A percentile compares a stretch with the other conserved stretches of the same genome.
These are phyloP conservation scores for Picocystis sp. DNA, from an alignment of 163 green algal genomes.

Conservation along the genomic window DNA sequence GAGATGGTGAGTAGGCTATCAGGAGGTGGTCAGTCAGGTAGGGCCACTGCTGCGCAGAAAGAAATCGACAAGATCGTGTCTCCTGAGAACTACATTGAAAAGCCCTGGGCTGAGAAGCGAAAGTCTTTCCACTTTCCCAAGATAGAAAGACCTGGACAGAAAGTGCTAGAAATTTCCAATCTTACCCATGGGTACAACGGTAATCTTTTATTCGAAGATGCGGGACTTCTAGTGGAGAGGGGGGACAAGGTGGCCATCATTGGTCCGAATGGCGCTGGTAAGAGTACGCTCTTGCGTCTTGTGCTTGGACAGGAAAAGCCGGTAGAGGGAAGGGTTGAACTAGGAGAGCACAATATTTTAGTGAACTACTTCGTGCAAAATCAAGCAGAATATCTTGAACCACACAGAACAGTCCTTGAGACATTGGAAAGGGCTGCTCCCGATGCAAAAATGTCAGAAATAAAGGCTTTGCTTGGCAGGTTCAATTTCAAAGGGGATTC, in stretches of 20 bases:
- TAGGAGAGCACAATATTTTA: slow-evolving; percentile 73
- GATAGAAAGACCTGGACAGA: slow-evolving; percentile 35
- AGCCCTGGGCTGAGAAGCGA: slow-evolving; percentile 83
- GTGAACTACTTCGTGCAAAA: slow-evolving; percentile 96
- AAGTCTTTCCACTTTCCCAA: slow-evolving; percentile 45
- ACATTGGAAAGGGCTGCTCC: slow-evolving; percentile 61
- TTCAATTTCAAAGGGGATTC: slow-evolving; percentile 80
- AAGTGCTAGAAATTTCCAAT: slow-evolving; percentile 46
- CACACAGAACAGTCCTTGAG: slow-evolving; percentile 60
- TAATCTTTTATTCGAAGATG: slow-evolving; percentile 39
- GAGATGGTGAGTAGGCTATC: slow-evolving; percentile 72
- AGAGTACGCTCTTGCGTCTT: slow-evolving; percentile 80
- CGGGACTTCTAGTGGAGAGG: slow-evolving; percentile 66
- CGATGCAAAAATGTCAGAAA: slow-evolving; percentile 67
- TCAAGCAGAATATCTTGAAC: slow-evolving; percentile 85
- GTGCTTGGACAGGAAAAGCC: slow-evolving; percentile 72
- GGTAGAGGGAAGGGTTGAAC: slow-evolving; percentile 37
- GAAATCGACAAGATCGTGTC: slow-evolving; percentile 65
- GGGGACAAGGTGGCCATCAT: slow-evolving; percentile 91
- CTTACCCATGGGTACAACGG: slow-evolving; percentile 82
- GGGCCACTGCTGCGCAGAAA: slow-evolving; percentile 40
- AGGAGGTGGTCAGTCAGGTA: slow-evolving; percentile 57
- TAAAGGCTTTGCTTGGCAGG: slow-evolving; percentile 77
- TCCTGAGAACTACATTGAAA: slow-evolving; percentile 54
- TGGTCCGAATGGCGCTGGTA: slow-evolving; percentile 72